Conservation (phyloP, 805 yeast genomes). For the Torulaspora delbrueckii region DNA sequence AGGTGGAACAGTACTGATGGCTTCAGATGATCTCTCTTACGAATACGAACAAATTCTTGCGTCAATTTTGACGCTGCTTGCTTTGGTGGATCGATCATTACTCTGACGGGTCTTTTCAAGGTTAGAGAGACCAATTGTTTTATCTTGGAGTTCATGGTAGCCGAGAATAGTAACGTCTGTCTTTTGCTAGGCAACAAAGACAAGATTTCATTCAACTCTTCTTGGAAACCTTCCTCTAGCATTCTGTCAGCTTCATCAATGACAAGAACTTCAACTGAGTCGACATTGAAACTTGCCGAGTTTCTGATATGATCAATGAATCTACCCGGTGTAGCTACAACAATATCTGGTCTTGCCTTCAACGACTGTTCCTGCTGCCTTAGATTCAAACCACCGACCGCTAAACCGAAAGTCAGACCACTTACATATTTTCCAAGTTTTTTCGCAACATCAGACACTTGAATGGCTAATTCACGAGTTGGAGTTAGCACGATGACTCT, state of each 20-base stretch:
- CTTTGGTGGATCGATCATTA: slow-evolving; percentile 95
- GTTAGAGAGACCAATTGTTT: slow-evolving; percentile 84
- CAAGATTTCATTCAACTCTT: slow-evolving; percentile 86
- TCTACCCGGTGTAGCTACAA: slow-evolving; percentile 98
- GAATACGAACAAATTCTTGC: slow-evolving; percentile 91
- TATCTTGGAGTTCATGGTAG: slow-evolving; percentile 94
- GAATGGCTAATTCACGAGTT: slow-evolving; percentile 96
- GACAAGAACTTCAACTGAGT: slow-evolving; percentile 84
- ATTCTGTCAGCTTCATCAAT: slow-evolving; percentile 98
- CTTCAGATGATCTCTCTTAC: slow-evolving; percentile 79
- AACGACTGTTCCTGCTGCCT: slow-evolving; percentile 94
- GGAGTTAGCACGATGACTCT: slow-evolving; percentile 90
- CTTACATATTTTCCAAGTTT: slow-evolving; percentile 73
- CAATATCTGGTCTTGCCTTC: slow-evolving; percentile 89
- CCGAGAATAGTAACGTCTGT: slow-evolving; percentile 92
- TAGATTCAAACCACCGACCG: slow-evolving; percentile 96
- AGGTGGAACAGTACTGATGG: slow-evolving; percentile 77
- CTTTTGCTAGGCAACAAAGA: slow-evolving; percentile 82
- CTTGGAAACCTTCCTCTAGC: slow-evolving; percentile 98
- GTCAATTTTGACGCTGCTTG: slow-evolving; percentile 85
- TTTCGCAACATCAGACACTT: slow-evolving; percentile 89
- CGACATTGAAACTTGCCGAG: slow-evolving; percentile 88
- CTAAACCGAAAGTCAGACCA: slow-evolving; percentile 81
- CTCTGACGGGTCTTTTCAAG: slow-evolving; percentile 82
- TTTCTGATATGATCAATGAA: slow-evolving; percentile 94